Evolutionary conservation across 1,284 basidiomycete species (phyloP), one percentile per base, ranked within the genome.

Genomic region (Thecaphora frezii): DNA sequence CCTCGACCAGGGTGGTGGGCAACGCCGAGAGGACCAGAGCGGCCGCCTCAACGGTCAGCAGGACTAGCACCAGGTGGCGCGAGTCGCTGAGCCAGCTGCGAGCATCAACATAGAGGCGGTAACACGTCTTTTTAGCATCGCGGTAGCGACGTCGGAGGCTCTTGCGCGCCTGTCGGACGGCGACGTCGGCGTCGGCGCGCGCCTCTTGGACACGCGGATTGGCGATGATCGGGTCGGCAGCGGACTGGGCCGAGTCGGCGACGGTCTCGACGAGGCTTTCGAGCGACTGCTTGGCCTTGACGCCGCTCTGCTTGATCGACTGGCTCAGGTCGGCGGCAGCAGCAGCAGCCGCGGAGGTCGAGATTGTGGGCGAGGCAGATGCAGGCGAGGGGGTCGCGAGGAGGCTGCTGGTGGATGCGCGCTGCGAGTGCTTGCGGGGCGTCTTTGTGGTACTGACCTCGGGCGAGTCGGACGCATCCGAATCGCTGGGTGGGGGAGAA

Each of bases 381-480:
- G 48, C 54, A 56, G 37, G 58, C 22, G 64, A 58, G 12, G 64
- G 59, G 8, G 55, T 61, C 19, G 51, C 64, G 16, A 62, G 42
- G 54, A 28, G 28, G 38, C 38, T 39, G 38, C 18, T n/a, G 21
- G 57, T 66, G 22, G 58, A 54, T 12, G 57, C 43, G 19, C 55
- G 54, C 41, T 58, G 61, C 44, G 69, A 55, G 59, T 72, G 69
- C 66, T 73, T 73, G 48, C 71, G 66, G 39, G 71, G 71, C 47
- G 71, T 69, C 39, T 61, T 54, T 36, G 33, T 16, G 13, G 55
- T 53, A 13, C 57, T 51, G 24, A 51, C 47, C 48, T 68, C 60
- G 37, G 65, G 70, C 21, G 69, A 66, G 52, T 69, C 69, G 21
- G 71, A 72, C 14, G 46, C 46, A 43, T 72, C 71, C 51, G 62